phyloP scores from a whole-genome alignment of 2,329 filamentous ascomycete species.

The Ophiostoma quercus region DNA sequence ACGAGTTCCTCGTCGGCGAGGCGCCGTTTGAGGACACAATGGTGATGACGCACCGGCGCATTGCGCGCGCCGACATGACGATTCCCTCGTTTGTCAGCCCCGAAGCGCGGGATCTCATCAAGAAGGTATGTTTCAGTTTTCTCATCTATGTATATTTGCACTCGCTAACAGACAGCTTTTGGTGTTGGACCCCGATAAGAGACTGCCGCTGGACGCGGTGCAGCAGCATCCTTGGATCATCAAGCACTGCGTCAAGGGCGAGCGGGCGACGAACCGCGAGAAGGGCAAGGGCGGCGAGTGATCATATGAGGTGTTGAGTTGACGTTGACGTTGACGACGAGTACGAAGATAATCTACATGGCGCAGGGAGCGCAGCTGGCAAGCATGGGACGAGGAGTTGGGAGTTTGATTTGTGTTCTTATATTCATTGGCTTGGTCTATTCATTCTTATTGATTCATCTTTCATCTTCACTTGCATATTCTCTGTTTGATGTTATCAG shows the following conservation, averaged over 20 bases:
- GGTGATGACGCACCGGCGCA: constrained; percentile 88
- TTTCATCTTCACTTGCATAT: background rate
- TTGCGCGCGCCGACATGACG: constrained; percentile 84
- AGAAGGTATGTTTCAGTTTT: constrained; percentile 53
- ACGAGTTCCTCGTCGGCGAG: constrained; percentile 93
- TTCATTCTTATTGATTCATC: constrained; percentile 13
- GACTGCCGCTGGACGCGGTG: constrained; percentile 83
- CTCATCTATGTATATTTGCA: background rate
- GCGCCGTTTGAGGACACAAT: constrained; percentile 95
- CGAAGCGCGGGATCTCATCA: constrained; percentile 88
- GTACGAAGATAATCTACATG: constrained; percentile 7
- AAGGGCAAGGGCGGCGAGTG: constrained; percentile 34
- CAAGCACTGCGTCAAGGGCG: constrained; percentile 78
- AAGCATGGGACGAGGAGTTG: constrained; percentile 18
- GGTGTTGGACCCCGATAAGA: constrained; percentile 88
- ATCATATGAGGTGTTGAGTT: too few species aligned
- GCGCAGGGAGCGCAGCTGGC: constrained; percentile 12
- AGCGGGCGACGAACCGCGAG: constrained; percentile 49
- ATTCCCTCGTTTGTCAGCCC: constrained; percentile 84
- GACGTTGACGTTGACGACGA: background rate
- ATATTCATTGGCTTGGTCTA: background rate
- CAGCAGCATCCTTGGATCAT: constrained; percentile 92
- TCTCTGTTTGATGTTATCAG: background rate
- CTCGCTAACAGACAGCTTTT: constrained; percentile 57
- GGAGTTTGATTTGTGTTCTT: constrained; percentile 18